Percentiles rank a stretch among this genome's conserved stretches.
phyloP scores from a whole-genome alignment of 306 rosid genomes.

The Quercus berberidifolia region DNA sequence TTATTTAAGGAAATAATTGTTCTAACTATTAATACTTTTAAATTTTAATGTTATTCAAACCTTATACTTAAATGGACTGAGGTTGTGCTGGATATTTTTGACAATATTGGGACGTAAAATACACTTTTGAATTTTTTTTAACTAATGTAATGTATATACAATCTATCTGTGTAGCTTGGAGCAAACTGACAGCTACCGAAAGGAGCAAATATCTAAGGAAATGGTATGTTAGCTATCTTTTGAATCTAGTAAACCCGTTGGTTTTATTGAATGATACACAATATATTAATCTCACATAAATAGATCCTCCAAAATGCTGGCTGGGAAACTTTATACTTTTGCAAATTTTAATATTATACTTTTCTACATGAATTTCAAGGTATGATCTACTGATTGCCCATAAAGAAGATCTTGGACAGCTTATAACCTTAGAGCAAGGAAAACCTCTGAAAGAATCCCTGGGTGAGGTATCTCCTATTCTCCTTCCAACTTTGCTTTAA shows the following conservation, averaged over 20 bases:
- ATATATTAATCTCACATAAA: background rate
- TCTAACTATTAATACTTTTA: no score
- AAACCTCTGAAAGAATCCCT: conserved; percentile 88
- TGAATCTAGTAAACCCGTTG: conserved; percentile 19
- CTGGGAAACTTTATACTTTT: background rate
- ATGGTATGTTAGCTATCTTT: conserved; percentile 52
- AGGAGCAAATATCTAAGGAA: conserved; percentile 78
- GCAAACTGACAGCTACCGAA: conserved; percentile 81
- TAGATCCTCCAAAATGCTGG: conserved; percentile 7
- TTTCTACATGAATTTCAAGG: conserved; percentile 47
- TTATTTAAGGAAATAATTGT: no score
- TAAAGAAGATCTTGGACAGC: conserved; percentile 85
- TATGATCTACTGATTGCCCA: conserved; percentile 69
- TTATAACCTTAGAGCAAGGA: conserved; percentile 97
- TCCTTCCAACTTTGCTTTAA: conserved; percentile 10
- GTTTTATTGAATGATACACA: conserved; percentile 5
- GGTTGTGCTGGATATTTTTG: background rate
- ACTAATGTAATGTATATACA: background rate
- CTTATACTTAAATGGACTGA: background rate
- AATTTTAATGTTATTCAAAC: no score
- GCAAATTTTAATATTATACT: conserved; percentile 5
- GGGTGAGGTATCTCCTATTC: conserved; percentile 64
- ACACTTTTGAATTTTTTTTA: background rate
- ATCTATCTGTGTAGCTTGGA: conserved; percentile 68
- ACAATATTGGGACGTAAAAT: background rate